Evolutionary conservation across 1,284 basidiomycete genomes (phyloP).

Genomic region (Puccinia polysora): DNA sequence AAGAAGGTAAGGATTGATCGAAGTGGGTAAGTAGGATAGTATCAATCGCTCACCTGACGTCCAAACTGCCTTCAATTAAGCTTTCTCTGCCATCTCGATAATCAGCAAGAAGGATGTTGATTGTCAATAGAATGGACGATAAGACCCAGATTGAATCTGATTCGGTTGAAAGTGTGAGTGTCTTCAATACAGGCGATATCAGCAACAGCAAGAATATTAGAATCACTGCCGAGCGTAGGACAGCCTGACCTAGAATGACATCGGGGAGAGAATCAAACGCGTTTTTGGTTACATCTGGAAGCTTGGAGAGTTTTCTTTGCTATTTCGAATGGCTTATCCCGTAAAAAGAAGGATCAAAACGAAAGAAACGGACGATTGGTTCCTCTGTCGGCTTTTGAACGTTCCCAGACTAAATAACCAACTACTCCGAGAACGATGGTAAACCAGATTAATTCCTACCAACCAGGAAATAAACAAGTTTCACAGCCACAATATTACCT

Average conservation of each 20-base stretch:
- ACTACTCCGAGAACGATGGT: conserved; percentile 49
- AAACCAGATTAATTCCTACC: conserved; percentile 30
- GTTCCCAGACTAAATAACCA: conserved; percentile 48
- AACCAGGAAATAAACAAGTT: too few species aligned
- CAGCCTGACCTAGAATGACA: conserved; percentile 47
- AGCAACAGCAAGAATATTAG: conserved; percentile 83
- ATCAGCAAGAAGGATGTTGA: conserved; percentile 66
- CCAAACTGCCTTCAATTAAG: conserved; percentile 45
- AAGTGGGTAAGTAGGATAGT: conserved; percentile 55
- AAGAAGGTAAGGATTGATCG: conserved; percentile 48
- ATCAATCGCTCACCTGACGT: conserved; percentile 46
- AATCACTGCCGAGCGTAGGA: conserved; percentile 60
- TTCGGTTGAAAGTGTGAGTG: conserved; percentile 87
- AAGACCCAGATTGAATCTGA: conserved; percentile 96
- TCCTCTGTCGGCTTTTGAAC: conserved; percentile 64
- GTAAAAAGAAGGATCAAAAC: too few species aligned
- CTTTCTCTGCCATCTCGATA: conserved; percentile 58
- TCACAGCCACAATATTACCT: too few species aligned
- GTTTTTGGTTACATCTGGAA: too few species aligned
- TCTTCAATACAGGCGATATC: conserved; percentile 82
- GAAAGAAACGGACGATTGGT: conserved; percentile 51
- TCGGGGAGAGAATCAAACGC: too few species aligned
- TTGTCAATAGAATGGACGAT: conserved; percentile 63
- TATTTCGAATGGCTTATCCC: too few species aligned
- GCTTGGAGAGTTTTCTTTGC: too few species aligned